Evolutionary conservation across 495 filamentous ascomycete genomes (phyloP).

Genomic region (Sabuloglossum arenarium): DNA sequence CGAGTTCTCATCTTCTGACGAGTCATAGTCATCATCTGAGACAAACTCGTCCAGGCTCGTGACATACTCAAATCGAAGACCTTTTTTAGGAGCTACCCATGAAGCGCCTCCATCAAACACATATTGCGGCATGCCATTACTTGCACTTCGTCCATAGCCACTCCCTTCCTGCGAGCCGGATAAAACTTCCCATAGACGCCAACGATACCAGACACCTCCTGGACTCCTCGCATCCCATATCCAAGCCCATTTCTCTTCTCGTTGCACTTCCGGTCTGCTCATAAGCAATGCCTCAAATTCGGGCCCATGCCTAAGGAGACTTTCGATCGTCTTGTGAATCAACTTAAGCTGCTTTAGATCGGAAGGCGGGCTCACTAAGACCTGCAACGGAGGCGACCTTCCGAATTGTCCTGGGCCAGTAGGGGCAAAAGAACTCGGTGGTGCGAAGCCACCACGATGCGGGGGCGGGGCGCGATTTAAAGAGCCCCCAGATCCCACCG

Average conservation of each 20-base stretch:
- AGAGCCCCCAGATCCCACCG: constrained; percentile 19
- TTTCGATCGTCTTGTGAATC: constrained; percentile 77
- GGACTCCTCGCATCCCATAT: constrained; percentile 71
- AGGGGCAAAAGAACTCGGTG: constrained; percentile 44
- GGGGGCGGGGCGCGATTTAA: constrained; percentile 38
- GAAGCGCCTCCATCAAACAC: constrained; percentile 50
- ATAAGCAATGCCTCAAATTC: constrained; percentile 90
- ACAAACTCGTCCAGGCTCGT: constrained; percentile 58
- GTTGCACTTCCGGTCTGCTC: constrained; percentile 57
- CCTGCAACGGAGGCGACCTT: constrained; percentile 29
- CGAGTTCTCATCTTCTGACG: constrained; percentile 70
- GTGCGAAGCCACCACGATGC: constrained; percentile 58
- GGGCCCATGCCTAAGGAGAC: constrained; percentile 52
- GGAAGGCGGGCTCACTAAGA: constrained; percentile 53
- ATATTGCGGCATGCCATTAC: constrained; percentile 12
- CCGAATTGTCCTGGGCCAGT: constrained; percentile 13
- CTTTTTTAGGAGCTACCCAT: constrained; percentile 49
- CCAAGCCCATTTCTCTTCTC: constrained; percentile 81
- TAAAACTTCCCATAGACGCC: constrained; percentile 70
- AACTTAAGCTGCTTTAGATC: constrained; percentile 63
- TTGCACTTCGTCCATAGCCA: constrained; percentile 12
- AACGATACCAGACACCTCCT: constrained; percentile 72
- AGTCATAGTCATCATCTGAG: constrained; percentile 66
- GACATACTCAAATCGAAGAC: constrained; percentile 50
- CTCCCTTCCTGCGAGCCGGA: constrained; percentile 24